phyloP scores from a whole-genome alignment of 305 asterid genomes.

The Petunia hybrid region DNA sequence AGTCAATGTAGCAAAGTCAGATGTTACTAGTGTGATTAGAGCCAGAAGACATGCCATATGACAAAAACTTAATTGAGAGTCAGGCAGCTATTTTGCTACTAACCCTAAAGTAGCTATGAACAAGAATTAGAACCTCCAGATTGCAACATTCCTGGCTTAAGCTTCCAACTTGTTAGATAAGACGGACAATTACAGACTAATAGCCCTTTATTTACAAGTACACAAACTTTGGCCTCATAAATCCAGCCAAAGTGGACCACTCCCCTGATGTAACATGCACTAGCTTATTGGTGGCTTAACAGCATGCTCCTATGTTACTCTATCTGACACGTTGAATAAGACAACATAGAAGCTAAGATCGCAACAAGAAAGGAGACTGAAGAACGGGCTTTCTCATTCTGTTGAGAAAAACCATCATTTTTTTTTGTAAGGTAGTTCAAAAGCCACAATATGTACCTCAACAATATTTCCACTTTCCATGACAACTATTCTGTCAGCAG shows the following conservation, averaged over 20 bases:
- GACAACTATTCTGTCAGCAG: slow-evolving; percentile 87
- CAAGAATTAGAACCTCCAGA: slow-evolving; percentile 22
- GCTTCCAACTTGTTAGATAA: slow-evolving; percentile 10
- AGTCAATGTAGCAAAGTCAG: not conserved
- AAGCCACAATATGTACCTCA: slow-evolving; percentile 61
- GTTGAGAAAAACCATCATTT: too few species aligned
- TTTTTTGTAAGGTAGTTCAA: not conserved
- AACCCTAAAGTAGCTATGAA: slow-evolving; percentile 2
- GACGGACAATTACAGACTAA: slow-evolving; percentile 19
- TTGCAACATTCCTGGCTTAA: not conserved
- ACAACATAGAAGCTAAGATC: not conserved
- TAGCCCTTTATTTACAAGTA: slow-evolving; percentile 1
- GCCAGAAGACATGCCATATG: not conserved
- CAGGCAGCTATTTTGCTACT: not conserved
- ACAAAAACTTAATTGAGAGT: not conserved
- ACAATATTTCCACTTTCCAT: slow-evolving; percentile 88
- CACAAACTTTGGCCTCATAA: slow-evolving; percentile 5
- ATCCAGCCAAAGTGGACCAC: slow-evolving; percentile 2
- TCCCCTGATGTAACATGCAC: not conserved
- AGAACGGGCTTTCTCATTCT: not conserved
- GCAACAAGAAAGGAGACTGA: slow-evolving; percentile 20
- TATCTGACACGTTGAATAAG: not conserved
- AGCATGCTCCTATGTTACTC: not conserved
- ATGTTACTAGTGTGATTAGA: slow-evolving; percentile 24
- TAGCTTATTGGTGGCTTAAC: slow-evolving; percentile 11